Evolutionary conservation across 2,329 filamentous ascomycete genomes (phyloP), one percentile per base, ranked within the genome.

Genomic region (Sarocladiaceae sp.): DNA sequence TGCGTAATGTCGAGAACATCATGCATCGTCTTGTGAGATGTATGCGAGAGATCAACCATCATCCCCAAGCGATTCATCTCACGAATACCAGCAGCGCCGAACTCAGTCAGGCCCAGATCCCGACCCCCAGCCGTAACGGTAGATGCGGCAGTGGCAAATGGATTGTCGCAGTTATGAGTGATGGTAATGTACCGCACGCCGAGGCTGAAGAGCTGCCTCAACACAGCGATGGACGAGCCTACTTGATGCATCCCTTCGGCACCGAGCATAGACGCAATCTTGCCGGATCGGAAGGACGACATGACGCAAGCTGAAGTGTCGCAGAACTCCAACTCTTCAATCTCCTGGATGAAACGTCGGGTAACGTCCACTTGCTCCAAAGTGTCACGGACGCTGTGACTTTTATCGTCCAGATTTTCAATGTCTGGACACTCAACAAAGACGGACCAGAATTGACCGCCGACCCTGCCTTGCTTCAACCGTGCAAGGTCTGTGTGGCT

Each of bases 151-250:
- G 57, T 56, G 8, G 57, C 55, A 4, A 53, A 55, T 3, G 53
- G 29, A 33, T 58, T 62, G 35, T 60, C 52, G 26, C 56, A 56
- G 49, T 60, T 60, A 23, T 60, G 58, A 10, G 57, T 58, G 2
- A 60, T 26, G 1, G 60, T 63, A 25, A 62, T 56, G 55, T 68
- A 70, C 47, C 66, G 59, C 15, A 67, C 66, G 18, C 66, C 67
- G 36, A 66, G 59, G 29, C 58, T 55, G 39, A 56, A 60, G 33
- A 62, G 22, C 47, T 53, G 54, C 10, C 55, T 48, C 12, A 58
- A 53, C 3, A 53, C 53, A 4, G 51, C 55, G 18, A 56, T 58
- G 18, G 49, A 52, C 7, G 37, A 37, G 2, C 56, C 54, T 1
- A 44, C 46, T 37, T 56, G 56, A 28, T 58, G 56, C 2, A 52